Evolutionary conservation across 2,329 filamentous ascomycete genomes (phyloP).

Genomic region (Ophiostoma piceae): DNA sequence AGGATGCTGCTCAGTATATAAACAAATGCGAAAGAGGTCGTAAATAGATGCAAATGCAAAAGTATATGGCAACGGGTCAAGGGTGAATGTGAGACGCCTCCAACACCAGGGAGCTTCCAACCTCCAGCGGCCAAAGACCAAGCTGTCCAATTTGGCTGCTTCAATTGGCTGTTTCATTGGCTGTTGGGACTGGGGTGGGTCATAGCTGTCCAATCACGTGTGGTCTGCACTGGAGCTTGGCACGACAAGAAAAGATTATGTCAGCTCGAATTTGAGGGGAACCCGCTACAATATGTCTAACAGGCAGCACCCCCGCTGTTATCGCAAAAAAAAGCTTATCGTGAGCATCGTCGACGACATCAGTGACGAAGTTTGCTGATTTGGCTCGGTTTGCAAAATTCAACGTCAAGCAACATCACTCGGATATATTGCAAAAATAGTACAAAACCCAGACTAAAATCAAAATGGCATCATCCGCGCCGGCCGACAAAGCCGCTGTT

Average conservation of each 20-base stretch:
- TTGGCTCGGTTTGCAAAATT: neutral
- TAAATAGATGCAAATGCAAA: neutral
- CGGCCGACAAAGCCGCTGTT: slow-evolving; percentile 28
- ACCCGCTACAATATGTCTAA: neutral
- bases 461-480: slow-evolving; percentile 24
- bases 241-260: neutral
- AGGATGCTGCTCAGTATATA: slow-evolving; percentile 17
- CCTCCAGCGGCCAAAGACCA: slow-evolving; percentile 22
- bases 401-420: no score
- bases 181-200: neutral
- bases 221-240: neutral
- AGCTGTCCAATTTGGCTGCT: slow-evolving; percentile 27
- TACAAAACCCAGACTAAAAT: neutral
- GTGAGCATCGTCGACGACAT: slow-evolving; percentile 6
- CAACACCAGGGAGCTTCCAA: slow-evolving; percentile 2
- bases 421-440: no score
- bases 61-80: neutral
- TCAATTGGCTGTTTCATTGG: slow-evolving; percentile 21
- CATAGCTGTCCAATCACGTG: slow-evolving; percentile 9
- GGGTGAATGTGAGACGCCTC: slow-evolving; percentile 10
- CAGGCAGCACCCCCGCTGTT: slow-evolving; percentile 18
- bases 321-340: slow-evolving; percentile 26
- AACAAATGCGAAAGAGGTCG: neutral
- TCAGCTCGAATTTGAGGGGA: neutral
- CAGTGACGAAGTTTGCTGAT: neutral